These are phyloP conservation scores for Harrya chromipes DNA, from an alignment of 768 basidiomycete genomes.

Conservation along the genomic window DNA sequence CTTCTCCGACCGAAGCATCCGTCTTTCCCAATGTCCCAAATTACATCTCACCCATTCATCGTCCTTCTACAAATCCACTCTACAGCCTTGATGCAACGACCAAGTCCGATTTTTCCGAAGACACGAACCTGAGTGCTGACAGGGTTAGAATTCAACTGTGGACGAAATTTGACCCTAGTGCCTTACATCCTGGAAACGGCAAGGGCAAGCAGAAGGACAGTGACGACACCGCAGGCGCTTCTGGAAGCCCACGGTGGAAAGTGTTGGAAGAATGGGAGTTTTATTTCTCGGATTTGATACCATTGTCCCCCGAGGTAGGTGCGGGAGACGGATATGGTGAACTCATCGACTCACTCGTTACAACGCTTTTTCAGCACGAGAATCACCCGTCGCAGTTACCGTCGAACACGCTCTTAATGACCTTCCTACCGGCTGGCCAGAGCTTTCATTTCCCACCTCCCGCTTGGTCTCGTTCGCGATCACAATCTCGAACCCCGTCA, in stretches of 20 bases:
- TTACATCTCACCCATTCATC: constrained; percentile 77
- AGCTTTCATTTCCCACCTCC: constrained; percentile 55
- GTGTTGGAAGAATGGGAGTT: constrained; percentile 68
- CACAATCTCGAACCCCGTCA: constrained; percentile 45
- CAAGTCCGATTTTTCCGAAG: constrained; percentile 50
- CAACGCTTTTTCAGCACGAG: constrained; percentile 30
- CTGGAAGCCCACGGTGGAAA: constrained; percentile 50
- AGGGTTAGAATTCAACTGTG: constrained; percentile 57
- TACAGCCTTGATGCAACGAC: constrained; percentile 59
- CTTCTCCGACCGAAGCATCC: constrained; percentile 12
- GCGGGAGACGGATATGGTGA: constrained; percentile 2
- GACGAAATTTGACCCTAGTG: constrained; percentile 40
- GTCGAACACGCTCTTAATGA: constrained; percentile 70
- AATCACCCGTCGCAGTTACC: constrained; percentile 49
- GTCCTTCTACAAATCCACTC: constrained; percentile 79
- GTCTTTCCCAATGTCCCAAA: constrained; percentile 42
- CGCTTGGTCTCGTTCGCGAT: constrained; percentile 24
- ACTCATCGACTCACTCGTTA: constrained; percentile 10
- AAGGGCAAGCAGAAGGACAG: constrained; percentile 49
- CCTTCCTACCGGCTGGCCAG: constrained; percentile 58
- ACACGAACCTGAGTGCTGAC: constrained; percentile 51
- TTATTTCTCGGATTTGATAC: constrained; percentile 53
- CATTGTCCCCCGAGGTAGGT: constrained; percentile 62
- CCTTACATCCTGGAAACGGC: constrained; percentile 14
- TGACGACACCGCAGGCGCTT: constrained; percentile 6